phyloP scores from a whole-genome alignment of 2,329 filamentous ascomycete species.

The Xylaria sp. region DNA sequence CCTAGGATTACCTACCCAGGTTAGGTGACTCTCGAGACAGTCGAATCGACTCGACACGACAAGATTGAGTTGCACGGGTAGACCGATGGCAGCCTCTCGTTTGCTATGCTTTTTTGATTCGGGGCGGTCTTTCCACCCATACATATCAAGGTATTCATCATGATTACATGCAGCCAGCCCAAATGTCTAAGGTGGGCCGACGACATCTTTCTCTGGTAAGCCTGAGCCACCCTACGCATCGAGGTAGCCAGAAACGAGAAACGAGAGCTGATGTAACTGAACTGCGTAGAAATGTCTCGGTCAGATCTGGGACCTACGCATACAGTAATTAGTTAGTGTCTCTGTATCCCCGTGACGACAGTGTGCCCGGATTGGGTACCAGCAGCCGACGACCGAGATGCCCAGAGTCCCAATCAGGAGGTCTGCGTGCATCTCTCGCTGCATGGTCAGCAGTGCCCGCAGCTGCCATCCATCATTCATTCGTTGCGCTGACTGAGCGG shows the following conservation, averaged over 20 bases:
- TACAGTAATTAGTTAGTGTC: conserved; percentile 44
- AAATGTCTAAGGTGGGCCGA: not conserved
- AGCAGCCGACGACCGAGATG: conserved; percentile 32
- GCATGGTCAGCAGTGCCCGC: conserved; percentile 38
- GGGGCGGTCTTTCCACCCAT: conserved; percentile 12
- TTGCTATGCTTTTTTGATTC: conserved; percentile 17
- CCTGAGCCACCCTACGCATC: conserved; percentile 35
- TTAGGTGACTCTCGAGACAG: not conserved
- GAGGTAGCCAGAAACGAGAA: conserved; percentile 17
- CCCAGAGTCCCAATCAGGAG: conserved; percentile 34
- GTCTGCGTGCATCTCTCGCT: conserved; percentile 26
- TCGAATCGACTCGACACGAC: not conserved
- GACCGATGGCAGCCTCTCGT: conserved; percentile 25
- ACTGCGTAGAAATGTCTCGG: conserved; percentile 46
- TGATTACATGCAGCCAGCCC: conserved; percentile 26
- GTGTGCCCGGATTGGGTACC: conserved; percentile 36
- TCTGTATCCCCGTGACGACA: conserved; percentile 32
- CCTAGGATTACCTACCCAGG: not conserved
- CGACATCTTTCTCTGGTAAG: conserved; percentile 25
- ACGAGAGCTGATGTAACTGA: conserved; percentile 27
- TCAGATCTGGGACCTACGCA: conserved; percentile 50
- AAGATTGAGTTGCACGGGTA: conserved; percentile 23
- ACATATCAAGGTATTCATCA: conserved; percentile 6
- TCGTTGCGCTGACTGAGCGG: conserved; percentile 35
- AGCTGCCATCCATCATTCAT: conserved; percentile 28